A percentile compares a stretch with the other conserved stretches of the same genome.
These are phyloP conservation scores for Fusarium sublunatum DNA, from an alignment of 2,329 filamentous ascomycete species.

Conservation along the genomic window DNA sequence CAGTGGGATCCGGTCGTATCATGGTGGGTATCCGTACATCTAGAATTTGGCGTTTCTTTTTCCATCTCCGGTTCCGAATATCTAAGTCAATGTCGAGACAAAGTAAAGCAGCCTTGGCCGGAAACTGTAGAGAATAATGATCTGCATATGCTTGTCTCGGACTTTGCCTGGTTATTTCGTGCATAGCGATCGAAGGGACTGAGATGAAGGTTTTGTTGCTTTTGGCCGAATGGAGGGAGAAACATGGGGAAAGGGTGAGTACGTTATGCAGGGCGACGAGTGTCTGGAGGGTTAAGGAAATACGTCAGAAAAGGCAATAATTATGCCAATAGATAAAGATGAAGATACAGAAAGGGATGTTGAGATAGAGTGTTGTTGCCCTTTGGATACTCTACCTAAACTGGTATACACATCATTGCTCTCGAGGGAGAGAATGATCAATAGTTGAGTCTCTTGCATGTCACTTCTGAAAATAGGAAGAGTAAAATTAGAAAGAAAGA, in stretches of 20 bases:
- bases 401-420: neutral
- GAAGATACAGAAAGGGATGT: slow-evolving; percentile 5
- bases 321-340: slow-evolving; percentile 5
- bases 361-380: slow-evolving; percentile 2
- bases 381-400: neutral
- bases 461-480: neutral
- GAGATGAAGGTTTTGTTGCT: slow-evolving; percentile 36
- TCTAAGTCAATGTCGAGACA: neutral
- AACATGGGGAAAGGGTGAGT: slow-evolving; percentile 8
- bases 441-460: slow-evolving; percentile 1
- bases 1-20: slow-evolving; percentile 28
- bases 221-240: slow-evolving; percentile 23
- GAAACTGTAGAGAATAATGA: slow-evolving; percentile 22
- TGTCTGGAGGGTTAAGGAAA: slow-evolving; percentile 2
- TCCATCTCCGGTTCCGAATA: slow-evolving; percentile 8
- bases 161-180: slow-evolving; percentile 21
- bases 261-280: slow-evolving; percentile 15
- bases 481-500: neutral
- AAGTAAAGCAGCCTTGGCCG: neutral
- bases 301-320: slow-evolving; percentile 17
- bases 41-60: slow-evolving; percentile 11
- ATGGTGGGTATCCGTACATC: slow-evolving; percentile 27
- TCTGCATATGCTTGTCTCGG: slow-evolving; percentile 32
- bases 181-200: slow-evolving; percentile 31
- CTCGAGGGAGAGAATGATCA: slow-evolving; percentile 11